Percentiles rank a stretch among this genome's conserved stretches.
These are phyloP conservation scores for Phalaenopsis aphrodite DNA, from an alignment of 106 monocot species.

Conservation along the genomic window DNA sequence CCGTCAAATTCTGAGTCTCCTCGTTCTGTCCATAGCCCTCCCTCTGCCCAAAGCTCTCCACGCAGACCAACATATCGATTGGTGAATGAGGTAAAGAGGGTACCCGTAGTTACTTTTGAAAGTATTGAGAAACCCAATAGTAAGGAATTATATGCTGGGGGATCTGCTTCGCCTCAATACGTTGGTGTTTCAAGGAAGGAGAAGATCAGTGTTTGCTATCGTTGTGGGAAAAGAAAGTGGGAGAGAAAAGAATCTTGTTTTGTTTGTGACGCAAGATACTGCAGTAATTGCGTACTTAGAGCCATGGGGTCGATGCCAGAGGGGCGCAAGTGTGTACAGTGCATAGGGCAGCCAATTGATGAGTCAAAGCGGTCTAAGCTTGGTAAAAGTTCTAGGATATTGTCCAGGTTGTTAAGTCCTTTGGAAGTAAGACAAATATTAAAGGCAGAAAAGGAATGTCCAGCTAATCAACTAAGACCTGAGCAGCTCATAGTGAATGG, in stretches of 20 bases:
- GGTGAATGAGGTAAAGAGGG: constrained; percentile 16
- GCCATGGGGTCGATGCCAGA: constrained; percentile 99
- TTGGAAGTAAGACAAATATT: constrained; percentile 84
- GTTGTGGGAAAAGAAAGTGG: constrained; percentile 93
- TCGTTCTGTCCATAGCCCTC: background rate
- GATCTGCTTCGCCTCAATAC: constrained; percentile 15
- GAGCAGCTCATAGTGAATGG: constrained; percentile 91
- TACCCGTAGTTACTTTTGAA: constrained; percentile 19
- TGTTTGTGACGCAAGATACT: constrained; percentile 73
- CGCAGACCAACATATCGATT: constrained; percentile 1
- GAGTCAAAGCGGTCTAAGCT: constrained; percentile 64
- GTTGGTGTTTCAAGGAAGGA: constrained; percentile 34
- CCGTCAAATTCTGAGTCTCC: constrained; percentile 14
- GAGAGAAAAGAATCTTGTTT: constrained; percentile 85
- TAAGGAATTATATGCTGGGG: constrained; percentile 10
- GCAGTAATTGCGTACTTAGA: constrained; percentile 65
- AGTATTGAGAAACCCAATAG: constrained; percentile 12
- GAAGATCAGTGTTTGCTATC: constrained; percentile 41
- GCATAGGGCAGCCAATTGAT: constrained; percentile 74
- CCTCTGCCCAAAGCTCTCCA: constrained; percentile 18
- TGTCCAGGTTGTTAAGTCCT: constrained; percentile 52
- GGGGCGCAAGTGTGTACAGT: constrained; percentile 86
- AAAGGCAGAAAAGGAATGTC: constrained; percentile 93
- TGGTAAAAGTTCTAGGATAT: constrained; percentile 64
- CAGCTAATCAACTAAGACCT: constrained; percentile 75